A percentile compares a stretch with the other conserved stretches of the same genome.
Conservation (phyloP, 768 basidiomycete genomes). For the Trametes cingulata region DNA sequence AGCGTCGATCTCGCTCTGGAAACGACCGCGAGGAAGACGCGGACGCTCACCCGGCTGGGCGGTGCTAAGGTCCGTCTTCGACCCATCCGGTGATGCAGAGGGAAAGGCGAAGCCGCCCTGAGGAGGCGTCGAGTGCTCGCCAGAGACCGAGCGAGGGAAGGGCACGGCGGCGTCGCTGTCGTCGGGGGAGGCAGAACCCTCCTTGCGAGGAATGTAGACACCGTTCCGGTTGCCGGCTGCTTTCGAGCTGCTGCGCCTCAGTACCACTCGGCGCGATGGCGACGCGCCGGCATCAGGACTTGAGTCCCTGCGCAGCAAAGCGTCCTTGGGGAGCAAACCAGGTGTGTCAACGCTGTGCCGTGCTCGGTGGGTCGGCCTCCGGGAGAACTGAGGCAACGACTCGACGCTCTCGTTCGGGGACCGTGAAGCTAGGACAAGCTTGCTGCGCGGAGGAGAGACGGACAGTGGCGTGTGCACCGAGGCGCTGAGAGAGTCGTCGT, state of each 20-base stretch:
- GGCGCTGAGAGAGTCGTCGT: constrained; percentile 23
- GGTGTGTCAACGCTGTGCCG: constrained; percentile 61
- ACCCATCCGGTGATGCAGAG: constrained; percentile 20
- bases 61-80: constrained; percentile 15
- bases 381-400: constrained; percentile 47
- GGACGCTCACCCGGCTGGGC: constrained; percentile 34
- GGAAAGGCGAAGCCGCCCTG: constrained; percentile 21
- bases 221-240: constrained; percentile 46
- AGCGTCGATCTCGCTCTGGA: constrained; percentile 75
- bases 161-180: constrained; percentile 50
- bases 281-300: constrained; percentile 54
- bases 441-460: constrained; percentile 49
- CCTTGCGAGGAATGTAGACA: constrained; percentile 43
- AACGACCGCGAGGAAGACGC: constrained; percentile 57
- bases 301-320: constrained; percentile 44
- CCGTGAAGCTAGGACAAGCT: constrained; percentile 49
- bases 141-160: constrained; percentile 63
- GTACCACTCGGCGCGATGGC: constrained; percentile 45
- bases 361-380: constrained; percentile 64
- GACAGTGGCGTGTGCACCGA: constrained; percentile 41
- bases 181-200: constrained; percentile 26
- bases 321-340: constrained; percentile 39
- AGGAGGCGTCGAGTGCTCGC: constrained; percentile 46
- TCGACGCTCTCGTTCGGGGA: constrained; percentile 51
- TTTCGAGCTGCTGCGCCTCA: constrained; percentile 62